A percentile compares a stretch with the other conserved stretches of the same genome.
Evolutionary conservation across 2,329 filamentous ascomycete genomes (phyloP).

Genomic region (Fusarium sp.): DNA sequence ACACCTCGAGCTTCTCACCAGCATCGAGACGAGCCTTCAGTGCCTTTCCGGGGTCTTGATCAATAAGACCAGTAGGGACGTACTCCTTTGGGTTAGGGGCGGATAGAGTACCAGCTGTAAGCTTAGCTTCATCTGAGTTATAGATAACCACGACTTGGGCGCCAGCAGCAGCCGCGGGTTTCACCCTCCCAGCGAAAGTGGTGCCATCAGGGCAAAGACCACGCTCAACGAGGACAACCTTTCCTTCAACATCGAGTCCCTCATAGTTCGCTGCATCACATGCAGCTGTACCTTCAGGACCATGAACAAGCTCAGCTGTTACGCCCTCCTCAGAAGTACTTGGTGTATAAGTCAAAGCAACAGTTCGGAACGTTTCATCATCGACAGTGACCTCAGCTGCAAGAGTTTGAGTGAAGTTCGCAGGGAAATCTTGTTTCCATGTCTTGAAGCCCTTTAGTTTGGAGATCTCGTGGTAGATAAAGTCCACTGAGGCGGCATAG

Average conservation of each 20-base stretch:
- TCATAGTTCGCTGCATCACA: conserved; percentile 41
- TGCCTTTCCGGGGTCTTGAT: conserved; percentile 41
- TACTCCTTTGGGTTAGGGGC: conserved; percentile 40
- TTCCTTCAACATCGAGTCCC: conserved; percentile 38
- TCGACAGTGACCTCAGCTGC: conserved; percentile 39
- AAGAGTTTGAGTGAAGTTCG: conserved; percentile 37
- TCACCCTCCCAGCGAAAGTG: conserved; percentile 45
- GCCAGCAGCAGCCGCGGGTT: conserved; percentile 42
- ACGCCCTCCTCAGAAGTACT: conserved; percentile 44
- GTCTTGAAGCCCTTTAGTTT: conserved; percentile 39
- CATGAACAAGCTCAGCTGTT: conserved; percentile 39
- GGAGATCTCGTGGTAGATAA: conserved; percentile 40
- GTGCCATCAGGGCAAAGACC: conserved; percentile 42
- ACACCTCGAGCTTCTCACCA: conserved; percentile 46
- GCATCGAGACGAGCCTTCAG: conserved; percentile 44
- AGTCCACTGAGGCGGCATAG: conserved; percentile 48
- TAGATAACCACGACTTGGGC: conserved; percentile 45
- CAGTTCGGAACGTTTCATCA: conserved; percentile 37
- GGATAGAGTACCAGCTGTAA: conserved; percentile 43
- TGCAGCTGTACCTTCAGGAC: conserved; percentile 37
- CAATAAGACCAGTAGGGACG: conserved; percentile 42
- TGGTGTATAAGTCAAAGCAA: conserved; percentile 44
- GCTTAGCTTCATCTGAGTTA: conserved; percentile 42
- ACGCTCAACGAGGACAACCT: conserved; percentile 46
- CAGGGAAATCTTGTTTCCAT: conserved; percentile 45